phyloP scores from a whole-genome alignment of 2,329 filamentous ascomycete species.

The Microcyclosporella mali region DNA sequence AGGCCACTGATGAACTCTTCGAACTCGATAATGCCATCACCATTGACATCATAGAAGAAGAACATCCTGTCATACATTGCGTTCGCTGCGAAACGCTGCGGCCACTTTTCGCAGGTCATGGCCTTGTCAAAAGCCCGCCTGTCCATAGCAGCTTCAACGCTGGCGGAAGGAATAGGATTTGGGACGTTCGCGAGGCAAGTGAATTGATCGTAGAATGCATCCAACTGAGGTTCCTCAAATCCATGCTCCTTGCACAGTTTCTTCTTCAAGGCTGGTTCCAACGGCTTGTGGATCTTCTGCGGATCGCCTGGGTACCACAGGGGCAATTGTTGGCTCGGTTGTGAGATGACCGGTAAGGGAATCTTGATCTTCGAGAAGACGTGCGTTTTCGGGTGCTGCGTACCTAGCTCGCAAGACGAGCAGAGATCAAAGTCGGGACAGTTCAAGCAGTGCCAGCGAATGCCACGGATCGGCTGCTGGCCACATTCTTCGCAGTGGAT shows the following conservation, averaged over 20 bases:
- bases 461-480: constrained; percentile 79
- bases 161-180: constrained; percentile 73
- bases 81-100: constrained; percentile 76
- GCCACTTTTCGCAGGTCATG: constrained; percentile 54
- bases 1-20: constrained; percentile 83
- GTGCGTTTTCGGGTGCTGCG: constrained; percentile 74
- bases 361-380: constrained; percentile 95
- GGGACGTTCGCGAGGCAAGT: constrained; percentile 84
- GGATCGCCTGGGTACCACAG: constrained; percentile 88
- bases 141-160: constrained; percentile 77
- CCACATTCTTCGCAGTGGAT: constrained; percentile 89
- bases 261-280: constrained; percentile 63
- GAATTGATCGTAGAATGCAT: constrained; percentile 95
- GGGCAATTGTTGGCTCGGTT: constrained; percentile 69
- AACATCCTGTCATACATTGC: constrained; percentile 96
- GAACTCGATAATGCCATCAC: constrained; percentile 84
- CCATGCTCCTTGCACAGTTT: constrained; percentile 45
- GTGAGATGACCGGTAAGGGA: constrained; percentile 75
- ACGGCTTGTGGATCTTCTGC: constrained; percentile 58
- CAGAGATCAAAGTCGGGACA: constrained; percentile 95
- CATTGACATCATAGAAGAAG: constrained; percentile 88
- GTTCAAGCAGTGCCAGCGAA: constrained; percentile 91
- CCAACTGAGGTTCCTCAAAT: constrained; percentile 76
- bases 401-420: constrained; percentile 70
- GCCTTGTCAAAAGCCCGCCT: constrained; percentile 88